A percentile compares a stretch with the other conserved stretches of the same genome.
These are phyloP conservation scores for Aspergillus ellipticus DNA, from an alignment of 495 filamentous ascomycete species.

Conservation along the genomic window DNA sequence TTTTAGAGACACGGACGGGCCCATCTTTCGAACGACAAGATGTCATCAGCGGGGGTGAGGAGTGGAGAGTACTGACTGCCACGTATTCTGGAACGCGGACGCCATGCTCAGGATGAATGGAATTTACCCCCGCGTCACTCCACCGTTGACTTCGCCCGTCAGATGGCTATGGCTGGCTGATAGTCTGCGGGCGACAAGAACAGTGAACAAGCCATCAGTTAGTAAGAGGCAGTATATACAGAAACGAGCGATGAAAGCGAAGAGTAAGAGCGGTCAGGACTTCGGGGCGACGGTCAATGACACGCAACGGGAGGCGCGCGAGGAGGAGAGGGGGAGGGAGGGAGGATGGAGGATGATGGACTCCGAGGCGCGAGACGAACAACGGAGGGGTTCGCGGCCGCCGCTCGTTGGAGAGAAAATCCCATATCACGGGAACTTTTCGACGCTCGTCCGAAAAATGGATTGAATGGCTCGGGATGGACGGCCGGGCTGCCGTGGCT, in stretches of 20 bases:
- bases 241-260: slow-evolving; percentile 3
- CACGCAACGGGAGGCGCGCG: background rate
- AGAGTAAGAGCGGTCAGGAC: background rate
- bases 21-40: background rate
- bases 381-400: slow-evolving; percentile 18
- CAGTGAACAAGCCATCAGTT: slow-evolving; percentile 44
- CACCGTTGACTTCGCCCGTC: slow-evolving; percentile 53
- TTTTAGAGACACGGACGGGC: slow-evolving; percentile 18
- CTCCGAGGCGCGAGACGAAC: slow-evolving; percentile 10
- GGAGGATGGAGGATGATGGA: slow-evolving; percentile 1
- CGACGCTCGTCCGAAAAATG: slow-evolving; percentile 11
- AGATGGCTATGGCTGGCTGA: slow-evolving; percentile 49
- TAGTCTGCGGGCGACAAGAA: slow-evolving; percentile 35
- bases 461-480: slow-evolving; percentile 1
- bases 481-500: slow-evolving; percentile 1
- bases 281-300: slow-evolving; percentile 5
- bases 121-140: slow-evolving; percentile 36
- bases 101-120: slow-evolving; percentile 41
- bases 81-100: slow-evolving; percentile 44
- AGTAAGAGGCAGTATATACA: slow-evolving; percentile 16
- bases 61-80: slow-evolving; percentile 42
- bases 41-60: slow-evolving; percentile 7
- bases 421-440: slow-evolving; percentile 21
- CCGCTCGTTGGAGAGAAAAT: slow-evolving; percentile 23
- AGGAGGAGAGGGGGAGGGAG: background rate